phyloP scores from a whole-genome alignment of 176 grass and related monocot genomes.

The Tillandsia fasciculata region DNA sequence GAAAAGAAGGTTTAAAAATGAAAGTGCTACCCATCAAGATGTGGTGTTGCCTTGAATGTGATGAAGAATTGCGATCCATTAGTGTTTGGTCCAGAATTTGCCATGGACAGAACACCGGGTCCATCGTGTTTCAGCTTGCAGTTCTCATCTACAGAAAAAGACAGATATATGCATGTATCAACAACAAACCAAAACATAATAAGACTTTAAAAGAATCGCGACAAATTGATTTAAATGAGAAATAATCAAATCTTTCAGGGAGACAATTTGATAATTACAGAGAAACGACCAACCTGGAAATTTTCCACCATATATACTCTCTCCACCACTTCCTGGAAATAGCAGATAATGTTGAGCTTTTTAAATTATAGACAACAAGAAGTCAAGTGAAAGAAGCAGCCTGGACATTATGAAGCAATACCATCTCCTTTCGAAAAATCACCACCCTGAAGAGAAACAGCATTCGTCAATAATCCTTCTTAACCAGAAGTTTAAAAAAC shows the following conservation, averaged over 20 bases:
- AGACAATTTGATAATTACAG: slow-evolving; percentile 4
- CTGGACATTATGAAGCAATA: slow-evolving; percentile 65
- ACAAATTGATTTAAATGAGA: background rate
- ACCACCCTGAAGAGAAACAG: slow-evolving; percentile 45
- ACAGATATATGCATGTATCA: slow-evolving; percentile 1
- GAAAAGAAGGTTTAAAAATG: slow-evolving; percentile 7
- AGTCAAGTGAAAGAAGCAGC: slow-evolving; percentile 80
- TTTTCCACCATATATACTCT: slow-evolving; percentile 80
- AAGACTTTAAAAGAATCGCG: background rate
- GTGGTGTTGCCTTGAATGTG: slow-evolving; percentile 41
- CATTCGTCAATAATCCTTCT: slow-evolving; percentile 10
- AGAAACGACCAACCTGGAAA: slow-evolving; percentile 45
- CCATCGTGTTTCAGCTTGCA: slow-evolving; percentile 56
- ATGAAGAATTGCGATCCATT: slow-evolving; percentile 74
- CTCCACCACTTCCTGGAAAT: slow-evolving; percentile 85
- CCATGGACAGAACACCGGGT: slow-evolving; percentile 68
- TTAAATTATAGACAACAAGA: slow-evolving; percentile 59
- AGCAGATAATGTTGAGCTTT: slow-evolving; percentile 56
- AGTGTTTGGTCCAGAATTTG: slow-evolving; percentile 42
- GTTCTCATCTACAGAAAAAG: slow-evolving; percentile 54
- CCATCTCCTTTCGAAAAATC: slow-evolving; percentile 79
- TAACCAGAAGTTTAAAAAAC: too few species aligned
- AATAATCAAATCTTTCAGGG: background rate
- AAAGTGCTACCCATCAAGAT: slow-evolving; percentile 58
- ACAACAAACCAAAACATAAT: slow-evolving; percentile 13